Base-by-base conservation (phyloP, 805 yeast species). In the Kluyveromyces nonfermentans region DNA sequence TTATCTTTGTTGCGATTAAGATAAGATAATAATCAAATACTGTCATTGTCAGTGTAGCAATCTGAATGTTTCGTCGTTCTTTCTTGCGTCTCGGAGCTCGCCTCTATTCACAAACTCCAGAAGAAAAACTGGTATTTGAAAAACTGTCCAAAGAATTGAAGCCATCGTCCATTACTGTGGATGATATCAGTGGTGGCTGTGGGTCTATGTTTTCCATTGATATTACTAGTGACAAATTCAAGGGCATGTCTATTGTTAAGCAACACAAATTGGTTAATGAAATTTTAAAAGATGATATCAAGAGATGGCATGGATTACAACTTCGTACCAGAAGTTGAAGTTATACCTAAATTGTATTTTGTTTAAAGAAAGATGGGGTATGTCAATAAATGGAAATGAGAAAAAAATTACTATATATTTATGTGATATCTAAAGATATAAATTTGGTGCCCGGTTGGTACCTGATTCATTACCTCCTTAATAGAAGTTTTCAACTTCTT, bases 171-270 rank as follows among this genome's bases (percentile, higher is more conserved):
- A 66, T 89, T 37, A 70, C 72, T 21, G 97, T 90, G 6, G 70
- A 72, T 50, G 97, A 90, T 59, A 79, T 90, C 7, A 81, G 93
- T 21, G 97, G 90, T 16, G 98, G 98, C 1, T 93, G 98, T 65
- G 98, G 98, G 1, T 88, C 97, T 6, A 93, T 93, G 98, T 93
- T 87, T 66, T 87, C 95, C 39, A 90, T 93, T 41, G 68, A 72
- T 46, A 75, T 93, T 15, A 83, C 80, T 37, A 80, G 93, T 43
- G 71, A 70, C 1, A 68, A 77, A 55, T 93, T 93, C 65, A 78
- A 83, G 53, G 95, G 95, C 0, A 58, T 85, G 36, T 69, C 85
- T 1, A 86, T 86, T 80, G 73, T 93, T 51, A 89, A 88, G 59
- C 98, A 93, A 62, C 98, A 93, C 57, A 74, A 96, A 47, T 62